Percentiles rank a stretch among this genome's conserved stretches.
phyloP scores from a whole-genome alignment of 352 stramenopile genomes.

The Phytophthora macrochlamydospora region DNA sequence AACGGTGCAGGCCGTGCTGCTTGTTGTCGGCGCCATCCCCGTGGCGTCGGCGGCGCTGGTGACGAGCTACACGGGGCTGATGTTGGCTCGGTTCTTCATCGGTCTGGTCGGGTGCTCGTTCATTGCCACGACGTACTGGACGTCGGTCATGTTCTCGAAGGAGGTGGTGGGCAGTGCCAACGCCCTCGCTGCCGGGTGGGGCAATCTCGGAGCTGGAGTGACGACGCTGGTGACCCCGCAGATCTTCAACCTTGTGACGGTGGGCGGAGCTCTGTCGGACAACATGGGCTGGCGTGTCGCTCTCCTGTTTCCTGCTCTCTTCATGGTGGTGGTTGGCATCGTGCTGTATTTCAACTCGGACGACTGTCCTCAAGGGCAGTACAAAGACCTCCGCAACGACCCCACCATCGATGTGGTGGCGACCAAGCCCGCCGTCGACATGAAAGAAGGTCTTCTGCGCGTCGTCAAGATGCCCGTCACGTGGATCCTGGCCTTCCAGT shows the following conservation, averaged over 20 bases:
- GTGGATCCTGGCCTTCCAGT: slow-evolving; percentile 92
- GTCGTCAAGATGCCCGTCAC: slow-evolving; percentile 67
- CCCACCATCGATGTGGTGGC: slow-evolving; percentile 7
- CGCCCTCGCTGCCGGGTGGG: slow-evolving; percentile 91
- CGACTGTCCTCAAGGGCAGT: slow-evolving; percentile 94
- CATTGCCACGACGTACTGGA: slow-evolving; percentile 94
- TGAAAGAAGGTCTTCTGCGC: slow-evolving; percentile 43
- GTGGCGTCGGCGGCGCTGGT: slow-evolving; percentile 86
- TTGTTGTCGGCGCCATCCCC: slow-evolving; percentile 83
- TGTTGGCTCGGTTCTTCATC: slow-evolving; percentile 93
- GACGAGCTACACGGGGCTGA: slow-evolving; percentile 72
- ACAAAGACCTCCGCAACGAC: slow-evolving; percentile 67
- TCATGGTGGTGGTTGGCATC: slow-evolving; percentile 79
- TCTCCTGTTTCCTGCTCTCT: slow-evolving; percentile 82
- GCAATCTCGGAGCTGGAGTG: slow-evolving; percentile 92
- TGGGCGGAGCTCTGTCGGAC: slow-evolving; percentile 41
- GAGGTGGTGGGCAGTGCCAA: slow-evolving; percentile 94
- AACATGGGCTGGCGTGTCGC: slow-evolving; percentile 91
- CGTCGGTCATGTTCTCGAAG: slow-evolving; percentile 92
- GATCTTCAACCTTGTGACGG: slow-evolving; percentile 90
- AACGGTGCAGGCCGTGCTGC: slow-evolving; percentile 77
- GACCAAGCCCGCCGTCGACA: slow-evolving; percentile 28
- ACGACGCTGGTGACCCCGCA: slow-evolving; percentile 89
- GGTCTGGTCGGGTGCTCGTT: slow-evolving; percentile 94
- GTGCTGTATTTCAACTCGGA: slow-evolving; percentile 83